These are phyloP conservation scores for Colletotrichum sp. DNA, from an alignment of 2,329 filamentous ascomycete species.

Conservation along the genomic window DNA sequence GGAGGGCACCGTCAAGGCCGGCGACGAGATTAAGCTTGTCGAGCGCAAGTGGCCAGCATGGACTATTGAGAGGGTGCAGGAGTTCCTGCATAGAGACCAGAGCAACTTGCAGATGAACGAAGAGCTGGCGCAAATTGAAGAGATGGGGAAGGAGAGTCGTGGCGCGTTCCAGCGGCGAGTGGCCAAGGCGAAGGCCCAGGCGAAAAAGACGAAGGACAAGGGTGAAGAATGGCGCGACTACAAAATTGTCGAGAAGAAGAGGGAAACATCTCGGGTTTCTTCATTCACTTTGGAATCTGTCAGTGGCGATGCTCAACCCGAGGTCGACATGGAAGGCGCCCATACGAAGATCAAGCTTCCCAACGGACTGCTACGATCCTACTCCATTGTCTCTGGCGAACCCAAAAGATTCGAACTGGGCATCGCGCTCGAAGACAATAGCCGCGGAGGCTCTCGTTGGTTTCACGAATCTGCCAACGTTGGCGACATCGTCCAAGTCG, in stretches of 20 bases:
- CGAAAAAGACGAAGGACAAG: conserved; percentile 30
- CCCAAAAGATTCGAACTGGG: conserved; percentile 59
- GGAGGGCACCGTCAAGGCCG: conserved; percentile 57
- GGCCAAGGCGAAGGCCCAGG: conserved; percentile 43
- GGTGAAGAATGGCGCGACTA: conserved; percentile 48
- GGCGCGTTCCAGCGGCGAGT: conserved; percentile 56
- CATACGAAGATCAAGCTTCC: conserved; percentile 63
- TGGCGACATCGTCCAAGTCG: conserved; percentile 56
- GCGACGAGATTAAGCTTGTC: conserved; percentile 61
- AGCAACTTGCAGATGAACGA: conserved; percentile 56
- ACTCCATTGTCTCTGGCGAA: conserved; percentile 62
- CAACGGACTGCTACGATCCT: conserved; percentile 61
- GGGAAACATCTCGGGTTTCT: conserved; percentile 54
- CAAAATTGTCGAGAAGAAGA: conserved; percentile 52
- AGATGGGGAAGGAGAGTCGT: conserved; percentile 53
- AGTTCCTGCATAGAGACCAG: conserved; percentile 62
- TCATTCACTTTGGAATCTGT: conserved; percentile 58
- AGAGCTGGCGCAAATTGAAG: conserved; percentile 55
- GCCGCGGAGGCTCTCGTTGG: conserved; percentile 66
- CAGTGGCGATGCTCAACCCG: conserved; percentile 34
- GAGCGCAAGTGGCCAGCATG: conserved; percentile 61
- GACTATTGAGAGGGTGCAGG: conserved; percentile 68
- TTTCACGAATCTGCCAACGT: conserved; percentile 54
- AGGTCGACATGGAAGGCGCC: conserved; percentile 42
- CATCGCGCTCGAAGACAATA: conserved; percentile 57